A percentile compares a stretch with the other conserved stretches of the same genome.
Conservation (phyloP, 1,284 basidiomycete genomes). For the Puccinia horiana region DNA sequence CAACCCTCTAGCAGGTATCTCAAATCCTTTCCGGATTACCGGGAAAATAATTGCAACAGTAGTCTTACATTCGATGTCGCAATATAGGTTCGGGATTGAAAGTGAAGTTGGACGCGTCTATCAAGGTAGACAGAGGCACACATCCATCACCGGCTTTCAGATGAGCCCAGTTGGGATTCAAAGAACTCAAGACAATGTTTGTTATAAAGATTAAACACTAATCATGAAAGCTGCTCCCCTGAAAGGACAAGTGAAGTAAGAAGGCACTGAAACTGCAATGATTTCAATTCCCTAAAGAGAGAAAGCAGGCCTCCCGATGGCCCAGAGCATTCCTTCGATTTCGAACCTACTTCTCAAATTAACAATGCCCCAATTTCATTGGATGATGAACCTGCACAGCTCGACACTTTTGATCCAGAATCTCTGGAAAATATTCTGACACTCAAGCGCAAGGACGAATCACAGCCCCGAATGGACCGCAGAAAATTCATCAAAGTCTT, state of each 20-base stretch:
- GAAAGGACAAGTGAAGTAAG: not conserved
- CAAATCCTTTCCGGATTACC: not conserved
- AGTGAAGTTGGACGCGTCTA: slow-evolving; percentile 26
- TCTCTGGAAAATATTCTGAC: not conserved
- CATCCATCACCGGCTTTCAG: slow-evolving; percentile 1
- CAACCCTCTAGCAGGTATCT: slow-evolving; percentile 31
- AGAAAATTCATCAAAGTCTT: slow-evolving; percentile 37
- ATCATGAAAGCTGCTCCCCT: not conserved
- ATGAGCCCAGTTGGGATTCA: slow-evolving; percentile 26
- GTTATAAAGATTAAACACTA: not conserved
- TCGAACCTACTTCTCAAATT: slow-evolving; percentile 15
- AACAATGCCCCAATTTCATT: not conserved
- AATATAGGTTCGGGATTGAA: slow-evolving; percentile 19
- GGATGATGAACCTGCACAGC: not conserved
- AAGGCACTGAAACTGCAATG: not conserved
- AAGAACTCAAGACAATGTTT: not conserved
- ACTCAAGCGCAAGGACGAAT: slow-evolving; percentile 26
- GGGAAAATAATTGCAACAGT: not conserved
- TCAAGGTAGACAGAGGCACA: slow-evolving; percentile 17
- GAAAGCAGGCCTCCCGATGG: slow-evolving; percentile 1
- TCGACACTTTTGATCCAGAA: slow-evolving; percentile 14
- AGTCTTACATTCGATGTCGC: not conserved
- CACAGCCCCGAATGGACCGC: not conserved
- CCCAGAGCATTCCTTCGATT: slow-evolving; percentile 6
- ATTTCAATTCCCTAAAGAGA: not conserved